A percentile compares a stretch with the other conserved stretches of the same genome.
Conservation (phyloP, 306 rosid species). For the Oemleria cerasiformis region DNA sequence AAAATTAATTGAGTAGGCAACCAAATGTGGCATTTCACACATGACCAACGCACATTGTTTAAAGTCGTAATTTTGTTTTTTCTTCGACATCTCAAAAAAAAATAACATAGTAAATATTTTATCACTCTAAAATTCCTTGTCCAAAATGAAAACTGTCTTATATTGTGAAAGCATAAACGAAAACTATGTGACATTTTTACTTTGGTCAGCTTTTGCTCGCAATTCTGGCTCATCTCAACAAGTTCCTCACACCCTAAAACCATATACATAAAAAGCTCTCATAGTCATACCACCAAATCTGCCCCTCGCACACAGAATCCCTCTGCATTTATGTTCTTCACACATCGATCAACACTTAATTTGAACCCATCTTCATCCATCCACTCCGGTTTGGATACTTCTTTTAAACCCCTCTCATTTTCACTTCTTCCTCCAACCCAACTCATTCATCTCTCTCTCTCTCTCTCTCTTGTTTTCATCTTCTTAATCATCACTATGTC, state of each 20-base stretch:
- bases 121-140: no score
- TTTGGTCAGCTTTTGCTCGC: no score
- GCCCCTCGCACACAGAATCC: neutral
- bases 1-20: no score
- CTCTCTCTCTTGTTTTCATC: constrained; percentile 7
- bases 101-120: no score
- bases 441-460: neutral
- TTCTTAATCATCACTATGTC: neutral
- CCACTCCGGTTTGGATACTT: neutral
- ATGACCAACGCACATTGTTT: no score
- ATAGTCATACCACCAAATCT: neutral
- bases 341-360: neutral
- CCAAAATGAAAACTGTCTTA: no score
- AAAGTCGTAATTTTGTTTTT: no score
- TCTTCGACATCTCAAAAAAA: no score
- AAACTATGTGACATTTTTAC: no score
- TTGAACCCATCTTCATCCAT: neutral
- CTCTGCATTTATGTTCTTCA: neutral
- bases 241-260: neutral
- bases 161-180: no score
- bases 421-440: neutral
- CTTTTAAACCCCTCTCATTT: neutral
- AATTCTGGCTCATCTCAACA: neutral
- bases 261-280: neutral
- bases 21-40: no score